These are phyloP conservation scores for Penicillium paneum DNA, from an alignment of 2,329 filamentous ascomycete genomes.

Conservation along the genomic window DNA sequence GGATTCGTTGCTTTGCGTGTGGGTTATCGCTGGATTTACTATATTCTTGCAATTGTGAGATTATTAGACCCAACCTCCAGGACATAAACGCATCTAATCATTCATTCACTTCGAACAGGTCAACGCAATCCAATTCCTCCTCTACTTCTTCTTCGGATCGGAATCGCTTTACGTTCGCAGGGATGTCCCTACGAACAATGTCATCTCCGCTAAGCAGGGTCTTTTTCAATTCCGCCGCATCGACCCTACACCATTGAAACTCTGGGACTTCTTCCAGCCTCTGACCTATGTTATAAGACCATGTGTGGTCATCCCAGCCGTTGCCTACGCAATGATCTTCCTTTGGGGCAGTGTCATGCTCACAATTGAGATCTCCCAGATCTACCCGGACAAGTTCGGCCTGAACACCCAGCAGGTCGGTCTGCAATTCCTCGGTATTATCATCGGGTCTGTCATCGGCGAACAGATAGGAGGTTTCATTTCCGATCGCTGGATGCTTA, in stretches of 20 bases:
- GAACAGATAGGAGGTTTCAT: slow-evolving; percentile 57
- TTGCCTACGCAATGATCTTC: slow-evolving; percentile 58
- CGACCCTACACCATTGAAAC: slow-evolving; percentile 50
- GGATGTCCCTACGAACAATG: slow-evolving; percentile 21
- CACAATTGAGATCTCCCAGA: slow-evolving; percentile 58
- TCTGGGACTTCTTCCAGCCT: slow-evolving; percentile 54
- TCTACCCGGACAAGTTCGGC: slow-evolving; percentile 55
- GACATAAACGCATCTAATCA: background rate
- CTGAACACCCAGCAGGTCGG: slow-evolving; percentile 59
- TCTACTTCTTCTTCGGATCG: slow-evolving; percentile 54
- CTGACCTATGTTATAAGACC: slow-evolving; percentile 46
- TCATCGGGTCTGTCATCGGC: slow-evolving; percentile 58
- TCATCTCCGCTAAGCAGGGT: slow-evolving; percentile 41
- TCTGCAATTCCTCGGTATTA: slow-evolving; percentile 57
- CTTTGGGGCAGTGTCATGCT: slow-evolving; percentile 53
- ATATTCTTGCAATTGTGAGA: slow-evolving; percentile 51
- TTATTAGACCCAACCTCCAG: background rate
- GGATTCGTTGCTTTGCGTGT: slow-evolving; percentile 48
- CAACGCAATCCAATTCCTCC: slow-evolving; percentile 55
- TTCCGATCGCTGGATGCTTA: slow-evolving; percentile 58
- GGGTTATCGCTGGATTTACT: slow-evolving; percentile 58
- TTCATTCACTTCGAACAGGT: slow-evolving; percentile 33
- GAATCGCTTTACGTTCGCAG: slow-evolving; percentile 52
- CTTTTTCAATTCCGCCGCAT: slow-evolving; percentile 51
- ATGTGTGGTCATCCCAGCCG: slow-evolving; percentile 52